Base-by-base conservation (phyloP, 2,329 filamentous ascomycete genomes). In the Amylocarpus encephaloides region DNA sequence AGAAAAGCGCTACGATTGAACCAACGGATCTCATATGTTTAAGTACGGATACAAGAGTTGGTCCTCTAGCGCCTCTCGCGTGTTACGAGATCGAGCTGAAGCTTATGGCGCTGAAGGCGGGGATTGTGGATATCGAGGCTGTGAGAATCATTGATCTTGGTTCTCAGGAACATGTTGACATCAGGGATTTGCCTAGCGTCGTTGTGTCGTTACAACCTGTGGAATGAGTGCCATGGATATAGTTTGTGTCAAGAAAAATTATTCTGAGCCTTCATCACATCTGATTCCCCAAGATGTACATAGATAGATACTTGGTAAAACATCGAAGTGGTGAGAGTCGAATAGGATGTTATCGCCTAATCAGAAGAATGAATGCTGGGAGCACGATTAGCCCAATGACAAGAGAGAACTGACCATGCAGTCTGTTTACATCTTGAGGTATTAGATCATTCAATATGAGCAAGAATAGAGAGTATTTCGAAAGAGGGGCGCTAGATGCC, bases 111-210 rank as follows among this genome's bases (percentile, higher is more conserved):
- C 69, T 90, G 46, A 68, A 67, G 47, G 73, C 78, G 43, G 88
- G 87, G 0, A 75, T 88, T 30, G 74, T 88, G 29, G 75, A 77
- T n/a, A 67, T 92, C 2, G 87, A 91, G 59, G 82, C 83, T 2
- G 73, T 92, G 16, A 73, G 86, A 44, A 79, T 92, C 1, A 74
- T 91, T 3, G 88, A 93, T 65, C 65, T 92, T 52, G 79, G 73
- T 18, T 86, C 80, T 32, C 83, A 88, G 62, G 86, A 91, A 69
- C 84, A 86, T 62, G 83, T 88, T 3, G 86, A 92, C 66, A 82
- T 91, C 48, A 76, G 79, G 53, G 85, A 92, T 54, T 65, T 93
- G 56, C 88, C 88, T 0, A 81, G 78, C 40, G 79, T 89, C 59
- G 68, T 88, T 47, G 75, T 84, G 5, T 62, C 58, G 7, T 46